Percentiles rank a stretch among this genome's conserved stretches.
phyloP scores from a whole-genome alignment of 2,329 filamentous ascomycete species.

The Plenodomus biglobosus region DNA sequence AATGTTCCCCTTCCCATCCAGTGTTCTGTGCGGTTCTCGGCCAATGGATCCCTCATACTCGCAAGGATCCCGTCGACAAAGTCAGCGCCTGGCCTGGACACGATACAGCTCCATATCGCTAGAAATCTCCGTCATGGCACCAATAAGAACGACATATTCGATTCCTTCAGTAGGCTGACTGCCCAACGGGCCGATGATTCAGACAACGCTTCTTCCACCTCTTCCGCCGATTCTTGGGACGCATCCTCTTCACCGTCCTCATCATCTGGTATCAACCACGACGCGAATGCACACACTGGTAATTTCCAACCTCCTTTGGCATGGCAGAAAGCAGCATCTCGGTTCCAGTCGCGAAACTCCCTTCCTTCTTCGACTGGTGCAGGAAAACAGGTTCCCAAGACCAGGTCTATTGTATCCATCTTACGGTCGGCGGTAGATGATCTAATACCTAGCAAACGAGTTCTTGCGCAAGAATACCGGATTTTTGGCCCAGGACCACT shows the following conservation, averaged over 20 bases:
- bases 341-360: conserved; percentile 58
- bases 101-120: conserved; percentile 32
- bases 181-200: conserved; percentile 21
- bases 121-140: conserved; percentile 27
- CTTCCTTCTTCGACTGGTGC: conserved; percentile 38
- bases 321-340: conserved; percentile 54
- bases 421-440: conserved; percentile 62
- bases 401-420: conserved; percentile 73
- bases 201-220: conserved; percentile 28
- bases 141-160: conserved; percentile 57
- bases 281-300: conserved; percentile 46
- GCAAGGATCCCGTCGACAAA: conserved; percentile 51
- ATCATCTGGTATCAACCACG: conserved; percentile 40
- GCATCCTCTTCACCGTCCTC: conserved; percentile 45
- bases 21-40: conserved; percentile 60
- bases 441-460: conserved; percentile 74
- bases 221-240: conserved; percentile 39
- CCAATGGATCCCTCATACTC: conserved; percentile 56
- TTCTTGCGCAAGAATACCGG: conserved; percentile 75
- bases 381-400: conserved; percentile 39
- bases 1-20: conserved; percentile 65
- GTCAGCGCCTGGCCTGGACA: conserved; percentile 24
- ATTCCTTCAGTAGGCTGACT: conserved; percentile 60
- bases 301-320: conserved; percentile 53
- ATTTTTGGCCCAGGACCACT: conserved; percentile 82